Conservation (phyloP, 768 basidiomycete species). For the Exsudoporus frostii region DNA sequence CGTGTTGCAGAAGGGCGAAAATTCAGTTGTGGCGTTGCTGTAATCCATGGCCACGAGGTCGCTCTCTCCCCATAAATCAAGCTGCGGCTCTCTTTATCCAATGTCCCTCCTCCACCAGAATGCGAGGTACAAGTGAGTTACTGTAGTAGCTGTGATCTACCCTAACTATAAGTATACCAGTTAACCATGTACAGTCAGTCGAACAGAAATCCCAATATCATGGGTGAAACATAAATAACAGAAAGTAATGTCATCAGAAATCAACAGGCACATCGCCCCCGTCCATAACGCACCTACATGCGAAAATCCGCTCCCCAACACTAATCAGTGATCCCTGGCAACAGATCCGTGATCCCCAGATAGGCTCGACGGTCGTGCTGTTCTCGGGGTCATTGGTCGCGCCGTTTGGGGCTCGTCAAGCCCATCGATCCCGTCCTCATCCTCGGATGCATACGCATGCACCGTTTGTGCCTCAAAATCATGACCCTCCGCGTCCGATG, state of each 20-base stretch:
- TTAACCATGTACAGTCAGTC: background rate
- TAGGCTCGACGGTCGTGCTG: constrained; percentile 15
- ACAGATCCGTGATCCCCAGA: background rate
- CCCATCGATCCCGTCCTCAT: constrained; percentile 4
- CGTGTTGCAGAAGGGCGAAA: background rate
- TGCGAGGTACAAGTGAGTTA: background rate
- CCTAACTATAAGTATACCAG: background rate
- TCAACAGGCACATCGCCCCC: background rate
- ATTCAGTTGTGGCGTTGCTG: background rate
- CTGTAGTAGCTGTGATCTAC: background rate
- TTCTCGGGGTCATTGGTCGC: constrained; percentile 12
- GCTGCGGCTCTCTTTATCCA: background rate
- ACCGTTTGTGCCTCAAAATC: background rate
- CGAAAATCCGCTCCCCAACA: background rate
- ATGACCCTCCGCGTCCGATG: background rate
- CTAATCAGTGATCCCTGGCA: background rate
- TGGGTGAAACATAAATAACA: background rate
- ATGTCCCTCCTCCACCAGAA: background rate
- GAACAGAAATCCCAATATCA: background rate
- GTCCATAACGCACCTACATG: background rate
- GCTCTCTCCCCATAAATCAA: too few species aligned
- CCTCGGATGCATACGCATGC: background rate
- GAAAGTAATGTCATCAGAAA: background rate
- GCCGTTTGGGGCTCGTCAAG: constrained; percentile 12
- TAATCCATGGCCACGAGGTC: background rate